Evolutionary conservation across 805 yeast genomes (phyloP).

Genomic region (Jamesozyma rosinii): DNA sequence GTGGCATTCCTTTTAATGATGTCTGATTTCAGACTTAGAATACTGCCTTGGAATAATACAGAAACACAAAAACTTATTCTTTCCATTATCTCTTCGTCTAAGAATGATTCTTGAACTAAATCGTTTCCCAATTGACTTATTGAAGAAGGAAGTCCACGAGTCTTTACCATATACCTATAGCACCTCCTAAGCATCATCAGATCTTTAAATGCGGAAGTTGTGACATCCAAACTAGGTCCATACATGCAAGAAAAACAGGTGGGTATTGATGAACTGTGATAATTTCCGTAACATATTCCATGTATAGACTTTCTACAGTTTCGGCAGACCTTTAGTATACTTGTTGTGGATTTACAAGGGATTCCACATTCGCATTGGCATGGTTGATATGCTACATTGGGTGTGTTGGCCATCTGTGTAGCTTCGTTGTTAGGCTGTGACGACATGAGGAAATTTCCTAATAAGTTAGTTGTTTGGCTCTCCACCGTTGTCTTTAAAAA

Average conservation of each 20-base stretch:
- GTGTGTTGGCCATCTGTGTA: slow-evolving; percentile 23
- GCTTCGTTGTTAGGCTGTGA: slow-evolving; percentile 20
- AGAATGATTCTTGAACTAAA: slow-evolving; percentile 7
- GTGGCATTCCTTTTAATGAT: not conserved
- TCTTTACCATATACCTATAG: slow-evolving; percentile 21
- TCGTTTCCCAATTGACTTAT: slow-evolving; percentile 10
- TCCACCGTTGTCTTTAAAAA: not conserved
- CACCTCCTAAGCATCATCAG: slow-evolving; percentile 33
- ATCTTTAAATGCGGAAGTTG: slow-evolving; percentile 18
- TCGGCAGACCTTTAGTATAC: slow-evolving; percentile 21
- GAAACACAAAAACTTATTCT: slow-evolving; percentile 12
- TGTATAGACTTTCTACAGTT: slow-evolving; percentile 29
- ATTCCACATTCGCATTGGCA: slow-evolving; percentile 31
- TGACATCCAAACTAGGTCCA: slow-evolving; percentile 11
- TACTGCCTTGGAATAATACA: slow-evolving; percentile 13
- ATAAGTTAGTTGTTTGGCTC: slow-evolving; percentile 29
- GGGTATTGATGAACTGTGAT: slow-evolving; percentile 7
- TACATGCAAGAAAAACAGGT: slow-evolving; percentile 26
- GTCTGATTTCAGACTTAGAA: slow-evolving; percentile 4
- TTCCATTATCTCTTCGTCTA: slow-evolving; percentile 10
- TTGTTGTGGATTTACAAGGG: slow-evolving; percentile 10
- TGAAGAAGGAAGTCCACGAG: slow-evolving; percentile 15
- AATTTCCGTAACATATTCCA: slow-evolving; percentile 31
- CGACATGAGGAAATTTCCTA: slow-evolving; percentile 24
- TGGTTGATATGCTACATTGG: slow-evolving; percentile 4